Conservation (phyloP, 139 green algal genomes). For the Asterochloris sp. region DNA sequence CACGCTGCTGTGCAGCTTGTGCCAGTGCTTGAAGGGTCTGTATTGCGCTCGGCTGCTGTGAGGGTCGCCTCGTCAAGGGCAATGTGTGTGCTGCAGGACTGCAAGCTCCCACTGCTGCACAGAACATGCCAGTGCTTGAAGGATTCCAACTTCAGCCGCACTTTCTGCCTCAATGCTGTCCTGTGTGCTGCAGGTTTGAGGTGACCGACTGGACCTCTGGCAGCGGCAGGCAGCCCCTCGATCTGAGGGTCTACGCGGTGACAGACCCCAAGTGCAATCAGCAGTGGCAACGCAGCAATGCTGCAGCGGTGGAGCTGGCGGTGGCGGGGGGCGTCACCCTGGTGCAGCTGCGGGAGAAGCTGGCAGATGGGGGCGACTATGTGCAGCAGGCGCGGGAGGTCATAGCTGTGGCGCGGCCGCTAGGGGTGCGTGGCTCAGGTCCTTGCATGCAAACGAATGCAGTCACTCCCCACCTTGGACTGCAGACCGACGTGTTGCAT, state of each 20-base stretch:
- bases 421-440: conserved; percentile 1
- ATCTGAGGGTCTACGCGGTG: conserved; percentile 78
- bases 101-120: too few relatives aligned
- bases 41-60: too few relatives aligned
- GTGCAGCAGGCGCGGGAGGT: conserved; percentile 42
- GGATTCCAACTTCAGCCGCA: neutral
- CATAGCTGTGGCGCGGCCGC: neutral
- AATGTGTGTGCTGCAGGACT: too few relatives aligned
- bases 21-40: too few relatives aligned
- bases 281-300: conserved; percentile 19
- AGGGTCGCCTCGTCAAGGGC: too few relatives aligned
- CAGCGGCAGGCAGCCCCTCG: conserved; percentile 17
- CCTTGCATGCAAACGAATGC: neutral
- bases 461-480: neutral
- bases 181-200: conserved; percentile 16
- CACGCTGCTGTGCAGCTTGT: too few relatives aligned
- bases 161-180: neutral
- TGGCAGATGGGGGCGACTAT: conserved; percentile 68
- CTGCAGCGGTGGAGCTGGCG: conserved; percentile 60
- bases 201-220: conserved; percentile 7
- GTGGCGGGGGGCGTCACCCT: conserved; percentile 78
- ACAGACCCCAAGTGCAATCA: conserved; percentile 73
- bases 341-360: conserved; percentile 87
- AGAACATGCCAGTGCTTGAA: too few relatives aligned
- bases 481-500: neutral